Conservation (phyloP, 352 stramenopile species). For the Phytopythium montanum region DNA sequence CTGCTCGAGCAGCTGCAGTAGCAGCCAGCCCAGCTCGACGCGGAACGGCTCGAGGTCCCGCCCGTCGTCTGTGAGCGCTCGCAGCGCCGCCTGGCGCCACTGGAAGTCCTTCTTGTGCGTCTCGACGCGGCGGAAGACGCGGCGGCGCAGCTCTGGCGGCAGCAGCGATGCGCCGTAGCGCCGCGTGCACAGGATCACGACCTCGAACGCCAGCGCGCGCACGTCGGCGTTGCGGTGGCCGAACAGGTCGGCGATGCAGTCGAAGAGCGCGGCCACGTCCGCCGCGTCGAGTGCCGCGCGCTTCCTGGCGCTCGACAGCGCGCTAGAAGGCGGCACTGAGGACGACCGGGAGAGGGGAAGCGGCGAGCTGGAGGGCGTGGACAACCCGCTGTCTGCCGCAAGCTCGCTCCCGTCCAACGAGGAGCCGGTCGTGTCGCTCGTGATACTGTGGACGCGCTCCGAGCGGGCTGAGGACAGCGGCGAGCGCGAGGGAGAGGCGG, state of each 20-base stretch:
- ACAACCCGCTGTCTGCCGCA: no score
- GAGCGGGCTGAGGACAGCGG: neutral
- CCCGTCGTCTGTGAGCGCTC: slow-evolving; percentile 61
- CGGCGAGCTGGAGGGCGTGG: neutral
- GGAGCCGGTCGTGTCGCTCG: slow-evolving; percentile 21
- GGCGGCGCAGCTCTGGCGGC: slow-evolving; percentile 30
- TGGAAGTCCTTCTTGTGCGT: slow-evolving; percentile 51
- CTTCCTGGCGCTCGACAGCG: neutral
- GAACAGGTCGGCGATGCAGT: slow-evolving; percentile 72
- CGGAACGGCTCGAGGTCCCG: slow-evolving; percentile 61
- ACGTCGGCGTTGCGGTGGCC: slow-evolving; percentile 66
- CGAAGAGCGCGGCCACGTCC: slow-evolving; percentile 58
- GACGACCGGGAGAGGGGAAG: slow-evolving; percentile 5
- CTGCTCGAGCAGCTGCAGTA: slow-evolving; percentile 72
- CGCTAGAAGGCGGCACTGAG: slow-evolving; percentile 7
- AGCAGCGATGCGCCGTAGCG: slow-evolving; percentile 50
- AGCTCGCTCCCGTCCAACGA: neutral
- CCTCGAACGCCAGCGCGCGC: slow-evolving; percentile 67
- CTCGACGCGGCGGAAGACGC: slow-evolving; percentile 60
- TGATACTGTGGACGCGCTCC: neutral
- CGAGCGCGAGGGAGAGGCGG: slow-evolving; percentile 1
- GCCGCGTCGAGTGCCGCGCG: slow-evolving; percentile 9
- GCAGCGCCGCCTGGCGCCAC: slow-evolving; percentile 59
- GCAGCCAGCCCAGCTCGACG: slow-evolving; percentile 66
- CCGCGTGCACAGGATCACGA: slow-evolving; percentile 60